Evolutionary conservation across 768 basidiomycete species (phyloP).

Genomic region (Lactifluus pinguis): DNA sequence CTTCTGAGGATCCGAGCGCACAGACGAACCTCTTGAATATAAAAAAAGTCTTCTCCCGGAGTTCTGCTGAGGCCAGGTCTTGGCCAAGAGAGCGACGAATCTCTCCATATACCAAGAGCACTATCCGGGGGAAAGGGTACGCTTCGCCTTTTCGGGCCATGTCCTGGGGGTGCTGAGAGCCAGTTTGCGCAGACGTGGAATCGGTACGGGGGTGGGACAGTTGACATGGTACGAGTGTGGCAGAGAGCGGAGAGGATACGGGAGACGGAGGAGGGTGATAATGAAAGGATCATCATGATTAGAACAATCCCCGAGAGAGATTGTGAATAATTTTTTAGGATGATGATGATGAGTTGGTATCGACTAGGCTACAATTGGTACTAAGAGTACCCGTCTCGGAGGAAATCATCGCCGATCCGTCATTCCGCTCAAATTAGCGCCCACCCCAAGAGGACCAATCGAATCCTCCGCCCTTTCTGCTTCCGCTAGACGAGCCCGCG

Average conservation of each 20-base stretch:
- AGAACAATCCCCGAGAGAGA: background rate
- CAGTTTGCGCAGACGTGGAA: conserved; percentile 76
- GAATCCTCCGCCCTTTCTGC: background rate
- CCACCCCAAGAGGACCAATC: conserved; percentile 1
- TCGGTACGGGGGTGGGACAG: conserved; percentile 42
- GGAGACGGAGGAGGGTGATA: background rate
- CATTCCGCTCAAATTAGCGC: background rate
- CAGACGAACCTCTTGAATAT: conserved; percentile 54
- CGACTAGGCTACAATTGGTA: background rate
- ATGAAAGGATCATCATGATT: background rate
- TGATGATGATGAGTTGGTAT: background rate
- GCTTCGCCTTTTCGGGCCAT: conserved; percentile 27
- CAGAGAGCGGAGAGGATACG: background rate
- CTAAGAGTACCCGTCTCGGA: background rate
- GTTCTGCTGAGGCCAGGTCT: conserved; percentile 32
- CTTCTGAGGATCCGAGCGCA: conserved; percentile 3
- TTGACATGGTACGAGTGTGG: conserved; percentile 20
- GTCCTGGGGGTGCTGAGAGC: conserved; percentile 56
- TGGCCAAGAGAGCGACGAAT: conserved; percentile 44
- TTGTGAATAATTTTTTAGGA: background rate
- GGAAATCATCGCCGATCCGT: background rate
- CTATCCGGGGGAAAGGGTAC: conserved; percentile 51
- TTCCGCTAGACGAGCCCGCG: background rate
- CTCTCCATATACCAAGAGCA: conserved; percentile 60
- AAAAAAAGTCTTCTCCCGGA: conserved; percentile 57